phyloP scores from a whole-genome alignment of 2,329 filamentous ascomycete species.

The Incumbomyces lentus region DNA sequence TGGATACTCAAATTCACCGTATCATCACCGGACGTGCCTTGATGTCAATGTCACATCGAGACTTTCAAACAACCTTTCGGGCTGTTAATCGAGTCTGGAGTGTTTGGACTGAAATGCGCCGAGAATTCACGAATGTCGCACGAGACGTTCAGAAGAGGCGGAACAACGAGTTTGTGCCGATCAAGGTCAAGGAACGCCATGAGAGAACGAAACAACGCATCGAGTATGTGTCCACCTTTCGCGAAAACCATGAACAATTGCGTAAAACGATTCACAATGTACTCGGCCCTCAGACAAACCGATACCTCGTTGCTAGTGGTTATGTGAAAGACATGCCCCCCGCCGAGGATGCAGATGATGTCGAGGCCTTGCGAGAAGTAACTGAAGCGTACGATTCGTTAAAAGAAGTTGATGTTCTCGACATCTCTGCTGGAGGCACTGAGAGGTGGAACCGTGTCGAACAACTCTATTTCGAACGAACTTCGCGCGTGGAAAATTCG shows the following conservation, averaged over 20 bases:
- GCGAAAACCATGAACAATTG: constrained; percentile 93
- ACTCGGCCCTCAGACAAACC: constrained; percentile 63
- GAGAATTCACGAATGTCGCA: constrained; percentile 95
- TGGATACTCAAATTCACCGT: constrained; percentile 76
- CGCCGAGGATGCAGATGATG: constrained; percentile 90
- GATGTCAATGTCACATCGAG: constrained; percentile 83
- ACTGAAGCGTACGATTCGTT: constrained; percentile 87
- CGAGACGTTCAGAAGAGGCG: constrained; percentile 86
- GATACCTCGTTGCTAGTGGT: constrained; percentile 43
- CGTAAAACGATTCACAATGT: constrained; percentile 95
- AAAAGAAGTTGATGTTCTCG: constrained; percentile 88
- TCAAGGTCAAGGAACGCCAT: constrained; percentile 86
- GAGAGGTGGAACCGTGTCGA: constrained; percentile 88
- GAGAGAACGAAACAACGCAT: constrained; percentile 80
- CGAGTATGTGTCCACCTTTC: constrained; percentile 88
- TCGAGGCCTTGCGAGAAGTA: constrained; percentile 94
- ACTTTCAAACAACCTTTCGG: constrained; percentile 78
- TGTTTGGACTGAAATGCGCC: constrained; percentile 90
- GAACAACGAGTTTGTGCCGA: constrained; percentile 96
- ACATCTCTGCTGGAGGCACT: constrained; percentile 83
- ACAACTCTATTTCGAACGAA: constrained; percentile 93
- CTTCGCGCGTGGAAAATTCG: constrained; percentile 93
- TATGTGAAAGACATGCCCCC: constrained; percentile 54
- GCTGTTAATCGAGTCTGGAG: constrained; percentile 77
- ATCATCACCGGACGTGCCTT: constrained; percentile 77